phyloP scores from a whole-genome alignment of 1,284 basidiomycete species.

The Melampsora occidentalis region DNA sequence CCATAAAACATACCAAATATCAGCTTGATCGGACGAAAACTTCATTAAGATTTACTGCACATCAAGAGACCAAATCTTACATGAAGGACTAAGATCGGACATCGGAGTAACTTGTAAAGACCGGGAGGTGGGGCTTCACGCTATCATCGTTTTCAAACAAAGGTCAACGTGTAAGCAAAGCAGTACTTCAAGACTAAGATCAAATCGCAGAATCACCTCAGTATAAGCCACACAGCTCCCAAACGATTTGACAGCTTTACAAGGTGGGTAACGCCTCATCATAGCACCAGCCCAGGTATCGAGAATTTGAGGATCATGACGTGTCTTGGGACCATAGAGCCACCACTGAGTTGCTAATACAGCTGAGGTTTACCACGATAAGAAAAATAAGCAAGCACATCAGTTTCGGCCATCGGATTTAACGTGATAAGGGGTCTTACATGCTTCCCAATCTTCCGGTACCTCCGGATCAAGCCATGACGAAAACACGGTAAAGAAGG shows the following conservation, averaged over 20 bases:
- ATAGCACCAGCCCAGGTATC: constrained; percentile 38
- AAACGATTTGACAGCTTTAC: constrained; percentile 19
- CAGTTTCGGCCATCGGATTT: not conserved
- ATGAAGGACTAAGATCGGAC: constrained; percentile 27
- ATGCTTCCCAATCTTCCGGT: constrained; percentile 41
- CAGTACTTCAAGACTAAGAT: not conserved
- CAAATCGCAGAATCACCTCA: constrained; percentile 1
- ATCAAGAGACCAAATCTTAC: constrained; percentile 7
- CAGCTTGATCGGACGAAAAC: not conserved
- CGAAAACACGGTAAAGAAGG: not conserved
- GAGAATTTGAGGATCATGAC: constrained; percentile 12
- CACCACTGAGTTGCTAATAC: constrained; percentile 40
- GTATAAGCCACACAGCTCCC: constrained; percentile 17
- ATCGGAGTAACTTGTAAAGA: constrained; percentile 2
- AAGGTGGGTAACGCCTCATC: constrained; percentile 40
- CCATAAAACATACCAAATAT: not conserved
- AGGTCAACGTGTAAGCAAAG: too few species aligned
- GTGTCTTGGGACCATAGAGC: constrained; percentile 32
- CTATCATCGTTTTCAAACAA: not conserved
- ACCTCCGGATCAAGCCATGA: not conserved
- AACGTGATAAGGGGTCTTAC: not conserved
- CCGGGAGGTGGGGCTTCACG: constrained; percentile 29
- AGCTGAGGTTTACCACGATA: constrained; percentile 10
- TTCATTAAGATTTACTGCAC: not conserved
- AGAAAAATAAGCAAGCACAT: not conserved